Conservation (phyloP, 805 yeast species). For the Saccharomycopsis fibuligera region DNA sequence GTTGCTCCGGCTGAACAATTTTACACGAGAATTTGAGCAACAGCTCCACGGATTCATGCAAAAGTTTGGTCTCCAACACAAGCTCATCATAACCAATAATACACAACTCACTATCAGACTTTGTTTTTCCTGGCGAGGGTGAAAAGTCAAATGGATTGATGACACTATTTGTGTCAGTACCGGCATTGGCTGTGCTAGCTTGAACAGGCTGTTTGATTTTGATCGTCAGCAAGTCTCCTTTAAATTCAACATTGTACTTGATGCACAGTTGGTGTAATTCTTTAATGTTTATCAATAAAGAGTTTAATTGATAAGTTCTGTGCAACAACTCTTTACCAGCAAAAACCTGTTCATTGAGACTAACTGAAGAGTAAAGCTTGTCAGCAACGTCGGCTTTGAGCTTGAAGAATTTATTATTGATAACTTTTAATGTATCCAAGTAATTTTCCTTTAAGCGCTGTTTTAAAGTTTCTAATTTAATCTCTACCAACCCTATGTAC, state of each 20-base stretch:
- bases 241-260: slow-evolving; percentile 5
- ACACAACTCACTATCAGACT: not conserved
- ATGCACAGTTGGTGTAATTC: slow-evolving; percentile 8
- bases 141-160: slow-evolving; percentile 5
- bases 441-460: slow-evolving; percentile 8
- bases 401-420: slow-evolving; percentile 3
- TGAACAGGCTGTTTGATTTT: not conserved
- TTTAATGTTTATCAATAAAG: slow-evolving; percentile 7
- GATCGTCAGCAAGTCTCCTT: not conserved
- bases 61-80: slow-evolving; percentile 2
- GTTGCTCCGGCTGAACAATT: not conserved
- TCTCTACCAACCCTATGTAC: slow-evolving; percentile 4
- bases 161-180: not conserved
- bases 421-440: slow-evolving; percentile 11
- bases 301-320: not conserved
- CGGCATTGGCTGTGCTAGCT: not conserved
- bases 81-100: slow-evolving; percentile 12
- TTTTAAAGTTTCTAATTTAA: slow-evolving; percentile 9
- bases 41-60: slow-evolving; percentile 1
- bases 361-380: too few species aligned
- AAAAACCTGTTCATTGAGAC: not conserved
- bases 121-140: not conserved
- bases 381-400: slow-evolving; percentile 3
- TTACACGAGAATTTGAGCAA: not conserved
- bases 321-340: not conserved